Conservation (phyloP, 1,284 basidiomycete species). For the Malassezia furfur region DNA sequence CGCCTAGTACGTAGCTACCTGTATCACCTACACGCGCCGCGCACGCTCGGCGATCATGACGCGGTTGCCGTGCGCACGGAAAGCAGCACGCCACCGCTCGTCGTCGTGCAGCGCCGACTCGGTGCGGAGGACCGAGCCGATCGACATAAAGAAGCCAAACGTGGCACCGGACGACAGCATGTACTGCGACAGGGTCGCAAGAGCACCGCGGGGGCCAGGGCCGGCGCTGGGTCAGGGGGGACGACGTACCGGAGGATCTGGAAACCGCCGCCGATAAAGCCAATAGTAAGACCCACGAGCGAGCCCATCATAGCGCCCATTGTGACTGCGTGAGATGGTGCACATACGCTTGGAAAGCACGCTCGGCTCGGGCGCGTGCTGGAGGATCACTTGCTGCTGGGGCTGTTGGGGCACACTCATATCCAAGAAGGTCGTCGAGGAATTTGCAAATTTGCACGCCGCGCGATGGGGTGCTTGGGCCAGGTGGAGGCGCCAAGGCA, state of each 20-base stretch:
- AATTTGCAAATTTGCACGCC: background rate
- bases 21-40: too few species aligned
- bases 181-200: slow-evolving; percentile 39
- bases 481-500: background rate
- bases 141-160: slow-evolving; percentile 45
- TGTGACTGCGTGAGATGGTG: slow-evolving; percentile 21
- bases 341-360: slow-evolving; percentile 14
- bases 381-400: slow-evolving; percentile 15
- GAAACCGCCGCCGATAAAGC: slow-evolving; percentile 42
- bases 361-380: slow-evolving; percentile 12
- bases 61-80: slow-evolving; percentile 12
- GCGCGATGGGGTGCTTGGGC: background rate
- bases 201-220: slow-evolving; percentile 33
- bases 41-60: slow-evolving; percentile 1
- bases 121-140: slow-evolving; percentile 41
- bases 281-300: slow-evolving; percentile 40
- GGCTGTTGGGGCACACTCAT: slow-evolving; percentile 16
- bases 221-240: slow-evolving; percentile 23
- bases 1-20: background rate
- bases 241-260: slow-evolving; percentile 36
- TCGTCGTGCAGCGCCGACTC: slow-evolving; percentile 18
- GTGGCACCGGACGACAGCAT: slow-evolving; percentile 43
- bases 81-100: slow-evolving; percentile 14
- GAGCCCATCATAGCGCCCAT: slow-evolving; percentile 46
- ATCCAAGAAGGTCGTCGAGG: background rate